These are phyloP conservation scores for Penicillium angulare DNA, from an alignment of 495 filamentous ascomycete genomes.

Conservation along the genomic window DNA sequence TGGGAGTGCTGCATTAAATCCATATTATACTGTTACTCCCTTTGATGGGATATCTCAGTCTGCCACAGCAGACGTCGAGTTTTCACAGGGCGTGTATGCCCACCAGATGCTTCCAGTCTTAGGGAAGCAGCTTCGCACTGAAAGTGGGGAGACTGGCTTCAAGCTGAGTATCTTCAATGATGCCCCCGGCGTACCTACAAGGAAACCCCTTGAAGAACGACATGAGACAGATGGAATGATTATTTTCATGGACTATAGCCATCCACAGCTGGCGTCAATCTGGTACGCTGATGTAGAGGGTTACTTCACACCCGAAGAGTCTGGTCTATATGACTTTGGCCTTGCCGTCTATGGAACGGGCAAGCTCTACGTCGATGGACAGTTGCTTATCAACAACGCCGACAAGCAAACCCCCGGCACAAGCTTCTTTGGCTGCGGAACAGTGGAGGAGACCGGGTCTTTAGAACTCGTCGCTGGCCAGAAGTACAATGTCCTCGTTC, in stretches of 20 bases:
- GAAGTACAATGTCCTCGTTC: conserved; percentile 56
- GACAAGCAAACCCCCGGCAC: conserved; percentile 53
- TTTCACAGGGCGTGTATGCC: conserved; percentile 52
- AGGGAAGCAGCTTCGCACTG: conserved; percentile 33
- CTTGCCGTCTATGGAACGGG: conserved; percentile 71
- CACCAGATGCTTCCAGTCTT: conserved; percentile 57
- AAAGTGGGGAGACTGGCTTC: conserved; percentile 48
- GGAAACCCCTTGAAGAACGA: background rate
- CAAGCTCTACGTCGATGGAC: conserved; percentile 62
- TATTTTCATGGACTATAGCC: conserved; percentile 60
- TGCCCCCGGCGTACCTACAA: conserved; percentile 27
- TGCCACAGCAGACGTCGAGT: conserved; percentile 38
- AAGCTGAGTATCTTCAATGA: conserved; percentile 56
- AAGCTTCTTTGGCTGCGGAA: conserved; percentile 56
- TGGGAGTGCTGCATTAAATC: conserved; percentile 69
- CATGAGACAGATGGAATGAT: conserved; percentile 46
- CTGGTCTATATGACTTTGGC: conserved; percentile 67
- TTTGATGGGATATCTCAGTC: conserved; percentile 54
- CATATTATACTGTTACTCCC: conserved; percentile 68
- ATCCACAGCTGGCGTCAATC: conserved; percentile 43
- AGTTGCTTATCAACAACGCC: conserved; percentile 64
- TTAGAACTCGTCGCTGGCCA: conserved; percentile 52
- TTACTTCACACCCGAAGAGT: conserved; percentile 50
- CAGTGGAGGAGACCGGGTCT: conserved; percentile 53
- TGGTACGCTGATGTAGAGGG: conserved; percentile 61